These are phyloP conservation scores for Pseudopyrenochaeta lycopersici DNA, from an alignment of 2,329 filamentous ascomycete genomes.

Conservation along the genomic window DNA sequence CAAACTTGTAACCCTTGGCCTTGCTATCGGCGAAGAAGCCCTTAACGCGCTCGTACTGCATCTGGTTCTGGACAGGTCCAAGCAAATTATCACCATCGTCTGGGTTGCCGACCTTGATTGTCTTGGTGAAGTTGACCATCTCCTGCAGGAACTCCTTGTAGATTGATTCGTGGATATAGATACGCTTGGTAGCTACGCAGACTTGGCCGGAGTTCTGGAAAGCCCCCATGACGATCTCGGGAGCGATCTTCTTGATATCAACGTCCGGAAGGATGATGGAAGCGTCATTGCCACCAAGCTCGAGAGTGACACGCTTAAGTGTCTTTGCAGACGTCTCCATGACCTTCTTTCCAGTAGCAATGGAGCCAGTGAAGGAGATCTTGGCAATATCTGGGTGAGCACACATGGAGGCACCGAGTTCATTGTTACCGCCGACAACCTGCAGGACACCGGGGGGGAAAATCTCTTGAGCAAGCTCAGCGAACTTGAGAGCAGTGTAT, in stretches of 20 bases:
- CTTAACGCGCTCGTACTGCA: conserved; percentile 70
- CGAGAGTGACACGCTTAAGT: conserved; percentile 68
- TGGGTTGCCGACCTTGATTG: conserved; percentile 50
- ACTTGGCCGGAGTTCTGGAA: conserved; percentile 67
- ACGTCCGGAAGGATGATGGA: conserved; percentile 68
- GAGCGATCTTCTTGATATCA: conserved; percentile 61
- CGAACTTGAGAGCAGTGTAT: conserved; percentile 67
- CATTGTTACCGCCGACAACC: conserved; percentile 67
- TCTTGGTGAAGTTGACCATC: conserved; percentile 58
- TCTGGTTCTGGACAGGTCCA: conserved; percentile 70
- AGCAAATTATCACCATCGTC: conserved; percentile 58
- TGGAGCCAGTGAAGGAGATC: conserved; percentile 71
- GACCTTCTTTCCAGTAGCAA: conserved; percentile 68
- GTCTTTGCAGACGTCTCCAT: conserved; percentile 65
- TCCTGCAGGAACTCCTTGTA: conserved; percentile 50
- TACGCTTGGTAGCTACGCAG: conserved; percentile 46
- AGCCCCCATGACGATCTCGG: conserved; percentile 60
- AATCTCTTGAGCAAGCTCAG: conserved; percentile 65
- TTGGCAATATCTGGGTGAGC: conserved; percentile 68
- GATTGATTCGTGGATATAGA: conserved; percentile 51
- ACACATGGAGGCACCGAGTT: conserved; percentile 67
- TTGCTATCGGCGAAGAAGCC: conserved; percentile 65
- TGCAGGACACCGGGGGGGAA: conserved; percentile 72
- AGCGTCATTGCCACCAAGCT: conserved; percentile 70
- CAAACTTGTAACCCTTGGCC: conserved; percentile 62